Evolutionary conservation across 192 early-diverging fungal genomes (phyloP).

Genomic region (Coemansia sp.): DNA sequence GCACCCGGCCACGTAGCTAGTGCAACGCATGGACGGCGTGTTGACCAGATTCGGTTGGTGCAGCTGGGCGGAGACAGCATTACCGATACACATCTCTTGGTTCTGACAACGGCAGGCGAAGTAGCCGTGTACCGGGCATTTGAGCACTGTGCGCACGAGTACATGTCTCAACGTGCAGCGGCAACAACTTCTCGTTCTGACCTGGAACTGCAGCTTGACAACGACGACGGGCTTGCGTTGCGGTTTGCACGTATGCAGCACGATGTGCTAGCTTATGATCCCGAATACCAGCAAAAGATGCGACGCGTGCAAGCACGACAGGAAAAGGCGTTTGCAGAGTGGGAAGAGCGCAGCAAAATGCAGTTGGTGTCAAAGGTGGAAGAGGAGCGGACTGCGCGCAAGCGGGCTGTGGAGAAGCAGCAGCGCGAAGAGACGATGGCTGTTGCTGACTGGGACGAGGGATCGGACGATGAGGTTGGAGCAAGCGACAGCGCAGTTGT

Average conservation of each 20-base stretch:
- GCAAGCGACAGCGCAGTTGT: not conserved
- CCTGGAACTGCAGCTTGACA: not conserved
- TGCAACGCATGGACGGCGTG: not conserved
- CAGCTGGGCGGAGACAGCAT: constrained; percentile 38
- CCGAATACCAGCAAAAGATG: constrained; percentile 45
- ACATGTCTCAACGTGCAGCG: constrained; percentile 3
- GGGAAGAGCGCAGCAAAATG: constrained; percentile 21
- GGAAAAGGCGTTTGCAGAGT: constrained; percentile 26
- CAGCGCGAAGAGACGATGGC: constrained; percentile 26
- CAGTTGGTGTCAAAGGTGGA: constrained; percentile 10
- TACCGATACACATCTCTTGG: constrained; percentile 25
- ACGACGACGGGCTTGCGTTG: constrained; percentile 25
- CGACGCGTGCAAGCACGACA: constrained; percentile 24
- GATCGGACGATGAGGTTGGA: constrained; percentile 24
- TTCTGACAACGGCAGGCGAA: constrained; percentile 32
- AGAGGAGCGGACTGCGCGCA: constrained; percentile 11
- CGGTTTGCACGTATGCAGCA: constrained; percentile 37
- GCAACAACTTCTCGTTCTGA: not conserved
- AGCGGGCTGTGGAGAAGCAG: constrained; percentile 20
- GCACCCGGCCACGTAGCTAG: not conserved
- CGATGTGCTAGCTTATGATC: constrained; percentile 43
- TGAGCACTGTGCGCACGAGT: constrained; percentile 25
- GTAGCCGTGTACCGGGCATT: constrained; percentile 51
- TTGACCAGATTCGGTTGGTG: constrained; percentile 40
- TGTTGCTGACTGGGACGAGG: constrained; percentile 44